Base-by-base conservation (phyloP, 2,329 filamentous ascomycete species). In the Neophaeococcomyces mojaviensis region DNA sequence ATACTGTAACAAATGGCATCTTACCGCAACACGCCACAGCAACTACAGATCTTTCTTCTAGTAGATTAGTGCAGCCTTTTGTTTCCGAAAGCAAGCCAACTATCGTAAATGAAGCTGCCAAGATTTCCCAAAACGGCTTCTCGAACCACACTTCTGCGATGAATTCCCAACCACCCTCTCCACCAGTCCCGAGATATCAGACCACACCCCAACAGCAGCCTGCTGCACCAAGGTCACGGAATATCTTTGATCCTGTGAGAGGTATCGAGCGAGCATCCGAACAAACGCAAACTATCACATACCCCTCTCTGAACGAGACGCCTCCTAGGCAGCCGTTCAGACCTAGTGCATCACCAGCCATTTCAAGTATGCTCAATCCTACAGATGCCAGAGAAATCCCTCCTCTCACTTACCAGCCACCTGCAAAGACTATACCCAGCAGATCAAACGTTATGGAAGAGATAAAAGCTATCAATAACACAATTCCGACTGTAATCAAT, bases 301-400 rank as follows among this genome's bases (percentile, higher is more conserved):
- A 60, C 79, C 81, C 32, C 88, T 86, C 7, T 16, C 61, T 68
- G n/a, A 66, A 69, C 46, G 67, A 66, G n/a, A 68, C 70, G 6
- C 71, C 69, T 12, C 64, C 61, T 66, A 76, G 64, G 60, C 72
- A 52, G 68, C 56, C 59, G 16, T 68, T 84, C 64, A 79, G 84
- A 45, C 84, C 86, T n/a, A 90, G 86, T 61, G 85, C 85, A 32
- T 96, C 90, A 3, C 89, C 90, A 1, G 90, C 90, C 2, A 95
- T 96, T 55, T 84, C 88, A 4, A 94, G 87, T 65, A 76, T 96
- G 47, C 86, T 96, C 41, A 88, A 95, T 55, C 84, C 83, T 28
- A 76, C 52, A 22, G 40, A 46, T 18, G 15, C 18, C 8, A 20
- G 31, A 33, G 36, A 35, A 15, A 4, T 45, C 48, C 2, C 36